Conservation (phyloP, 2,329 filamentous ascomycete genomes). For the Monilinia laxa region DNA sequence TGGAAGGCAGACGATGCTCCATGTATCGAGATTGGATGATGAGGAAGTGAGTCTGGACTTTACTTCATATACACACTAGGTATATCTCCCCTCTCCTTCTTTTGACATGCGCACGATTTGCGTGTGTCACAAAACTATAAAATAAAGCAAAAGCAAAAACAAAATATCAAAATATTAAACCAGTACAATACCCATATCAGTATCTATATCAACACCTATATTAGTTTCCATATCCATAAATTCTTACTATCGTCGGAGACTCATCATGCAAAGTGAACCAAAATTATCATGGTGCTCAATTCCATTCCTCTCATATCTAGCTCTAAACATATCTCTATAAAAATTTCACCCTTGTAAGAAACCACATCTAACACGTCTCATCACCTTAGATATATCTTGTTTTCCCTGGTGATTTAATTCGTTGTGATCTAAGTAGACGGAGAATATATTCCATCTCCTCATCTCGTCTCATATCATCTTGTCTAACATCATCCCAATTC, state of each 20-base stretch:
- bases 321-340: no score
- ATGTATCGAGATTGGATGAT: slow-evolving; percentile 7
- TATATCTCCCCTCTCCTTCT: slow-evolving; percentile 13
- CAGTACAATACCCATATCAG: slow-evolving; percentile 4
- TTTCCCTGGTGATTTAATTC: no score
- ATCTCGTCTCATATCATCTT: background rate
- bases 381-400: no score
- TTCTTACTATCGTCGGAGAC: background rate
- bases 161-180: background rate
- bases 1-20: background rate
- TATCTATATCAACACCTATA: background rate
- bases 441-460: background rate
- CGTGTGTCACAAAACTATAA: background rate
- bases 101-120: background rate
- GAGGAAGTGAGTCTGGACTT: background rate
- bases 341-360: no score
- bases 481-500: background rate
- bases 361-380: background rate
- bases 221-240: background rate
- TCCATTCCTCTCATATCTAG: no score
- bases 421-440: no score
- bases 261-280: background rate
- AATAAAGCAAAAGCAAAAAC: background rate
- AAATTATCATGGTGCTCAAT: background rate
- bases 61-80: background rate